These are phyloP conservation scores for Maudiozyma humilis DNA, from an alignment of 1,139 yeast genomes.

Conservation along the genomic window DNA sequence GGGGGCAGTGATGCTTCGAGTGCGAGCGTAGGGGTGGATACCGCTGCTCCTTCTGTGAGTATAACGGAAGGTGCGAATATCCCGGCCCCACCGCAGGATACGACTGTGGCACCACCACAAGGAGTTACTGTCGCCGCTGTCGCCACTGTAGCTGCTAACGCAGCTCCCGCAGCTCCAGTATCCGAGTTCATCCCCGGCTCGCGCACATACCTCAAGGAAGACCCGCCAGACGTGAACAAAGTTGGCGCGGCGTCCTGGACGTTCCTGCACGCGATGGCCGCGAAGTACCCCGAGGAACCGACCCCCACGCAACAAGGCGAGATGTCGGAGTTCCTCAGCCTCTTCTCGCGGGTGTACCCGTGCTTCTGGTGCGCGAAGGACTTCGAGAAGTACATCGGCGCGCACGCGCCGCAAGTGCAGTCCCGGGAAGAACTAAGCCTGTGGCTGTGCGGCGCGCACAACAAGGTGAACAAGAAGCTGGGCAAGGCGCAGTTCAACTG, in stretches of 20 bases:
- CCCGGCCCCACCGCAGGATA: too few relatives aligned
- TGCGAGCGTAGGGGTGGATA: too few relatives aligned
- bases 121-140: too few relatives aligned
- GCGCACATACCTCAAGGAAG: slow-evolving; percentile 38
- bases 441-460: slow-evolving; percentile 95
- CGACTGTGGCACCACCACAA: too few relatives aligned
- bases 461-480: slow-evolving; percentile 57
- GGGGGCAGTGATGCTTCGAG: too few relatives aligned
- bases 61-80: too few relatives aligned
- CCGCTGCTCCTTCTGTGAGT: too few relatives aligned
- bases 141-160: too few relatives aligned
- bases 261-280: slow-evolving; percentile 82
- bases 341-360: slow-evolving; percentile 81
- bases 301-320: slow-evolving; percentile 54
- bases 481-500: slow-evolving; percentile 76
- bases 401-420: slow-evolving; percentile 59
- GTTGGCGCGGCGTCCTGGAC: slow-evolving; percentile 93
- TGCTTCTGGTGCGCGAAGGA: slow-evolving; percentile 94
- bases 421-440: slow-evolving; percentile 74
- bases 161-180: neutral
- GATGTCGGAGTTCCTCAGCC: slow-evolving; percentile 56
- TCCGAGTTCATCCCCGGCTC: slow-evolving; percentile 17
- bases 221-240: slow-evolving; percentile 82
- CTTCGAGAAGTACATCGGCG: slow-evolving; percentile 55
- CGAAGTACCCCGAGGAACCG: slow-evolving; percentile 75